A percentile compares a stretch with the other conserved stretches of the same genome.
Conservation (phyloP, 2,329 filamentous ascomycete genomes). For the Penicillium sp. region DNA sequence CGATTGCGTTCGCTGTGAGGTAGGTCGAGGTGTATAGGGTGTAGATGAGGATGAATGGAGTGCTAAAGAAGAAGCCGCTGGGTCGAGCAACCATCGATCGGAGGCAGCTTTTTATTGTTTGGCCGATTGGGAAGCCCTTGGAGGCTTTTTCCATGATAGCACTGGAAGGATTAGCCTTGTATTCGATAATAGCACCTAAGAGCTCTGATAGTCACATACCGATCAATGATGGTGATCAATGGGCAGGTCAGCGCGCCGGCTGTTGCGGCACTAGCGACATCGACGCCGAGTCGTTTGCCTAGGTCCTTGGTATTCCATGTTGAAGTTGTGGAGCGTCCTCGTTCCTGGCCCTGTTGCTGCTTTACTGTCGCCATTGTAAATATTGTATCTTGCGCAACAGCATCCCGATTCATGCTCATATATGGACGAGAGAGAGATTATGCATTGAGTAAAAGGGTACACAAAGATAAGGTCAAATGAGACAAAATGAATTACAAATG, state of each 20-base stretch:
- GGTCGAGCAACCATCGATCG: slow-evolving; percentile 43
- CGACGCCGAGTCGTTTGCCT: slow-evolving; percentile 64
- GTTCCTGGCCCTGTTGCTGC: slow-evolving; percentile 16
- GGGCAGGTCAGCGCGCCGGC: slow-evolving; percentile 78
- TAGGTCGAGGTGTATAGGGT: slow-evolving; percentile 84
- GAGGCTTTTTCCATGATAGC: slow-evolving; percentile 53
- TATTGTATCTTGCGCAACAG: slow-evolving; percentile 25
- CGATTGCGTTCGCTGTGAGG: slow-evolving; percentile 80
- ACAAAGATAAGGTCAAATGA: slow-evolving; percentile 14
- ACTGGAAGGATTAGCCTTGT: slow-evolving; percentile 26
- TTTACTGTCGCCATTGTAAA: slow-evolving; percentile 25
- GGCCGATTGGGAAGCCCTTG: slow-evolving; percentile 43
- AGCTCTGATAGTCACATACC: slow-evolving; percentile 51
- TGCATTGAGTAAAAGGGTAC: not conserved
- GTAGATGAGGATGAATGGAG: slow-evolving; percentile 52
- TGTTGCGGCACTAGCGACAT: slow-evolving; percentile 66
- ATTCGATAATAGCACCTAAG: not conserved
- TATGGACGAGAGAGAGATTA: not conserved
- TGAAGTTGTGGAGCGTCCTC: slow-evolving; percentile 7
- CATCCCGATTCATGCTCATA: slow-evolving; percentile 34
- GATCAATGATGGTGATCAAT: slow-evolving; percentile 82
- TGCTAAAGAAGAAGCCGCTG: slow-evolving; percentile 46
- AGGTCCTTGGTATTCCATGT: slow-evolving; percentile 77
- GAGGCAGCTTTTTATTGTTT: slow-evolving; percentile 44
- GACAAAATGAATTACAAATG: slow-evolving; percentile 20